Evolutionary conservation across 805 yeast genomes (phyloP).

Genomic region (Scheffersomyces amazonensis): DNA sequence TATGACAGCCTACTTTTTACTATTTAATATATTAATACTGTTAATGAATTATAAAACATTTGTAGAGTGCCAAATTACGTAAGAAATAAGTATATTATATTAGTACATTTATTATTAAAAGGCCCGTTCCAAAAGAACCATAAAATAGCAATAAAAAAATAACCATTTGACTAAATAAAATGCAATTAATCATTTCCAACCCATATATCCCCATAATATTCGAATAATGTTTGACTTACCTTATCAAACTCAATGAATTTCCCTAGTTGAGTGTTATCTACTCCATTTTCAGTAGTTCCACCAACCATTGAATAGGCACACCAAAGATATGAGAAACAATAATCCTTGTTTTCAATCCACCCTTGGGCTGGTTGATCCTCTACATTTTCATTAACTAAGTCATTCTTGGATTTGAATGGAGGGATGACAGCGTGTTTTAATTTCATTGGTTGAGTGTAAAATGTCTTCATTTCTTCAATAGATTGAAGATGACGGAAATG

Average conservation of each 20-base stretch:
- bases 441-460: slow-evolving; percentile 30
- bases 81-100: no score
- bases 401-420: slow-evolving; percentile 42
- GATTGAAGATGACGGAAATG: slow-evolving; percentile 20
- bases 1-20: no score
- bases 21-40: no score
- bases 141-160: no score
- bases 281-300: slow-evolving; percentile 32
- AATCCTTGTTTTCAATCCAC: slow-evolving; percentile 48
- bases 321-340: slow-evolving; percentile 56
- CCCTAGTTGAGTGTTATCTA: slow-evolving; percentile 41
- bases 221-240: slow-evolving; percentile 25
- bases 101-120: no score
- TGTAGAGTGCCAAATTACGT: no score
- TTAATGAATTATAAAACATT: no score
- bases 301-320: slow-evolving; percentile 60
- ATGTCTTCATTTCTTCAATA: slow-evolving; percentile 20
- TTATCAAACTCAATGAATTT: slow-evolving; percentile 38
- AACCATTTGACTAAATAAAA: no score
- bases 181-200: slow-evolving; percentile 38
- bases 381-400: slow-evolving; percentile 21
- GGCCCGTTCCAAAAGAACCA: no score
- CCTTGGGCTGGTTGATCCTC: slow-evolving; percentile 49
- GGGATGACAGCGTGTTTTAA: slow-evolving; percentile 27
- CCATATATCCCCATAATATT: slow-evolving; percentile 51